phyloP scores from a whole-genome alignment of 73 alveolate genomes.

The Effrenium voratum region DNA sequence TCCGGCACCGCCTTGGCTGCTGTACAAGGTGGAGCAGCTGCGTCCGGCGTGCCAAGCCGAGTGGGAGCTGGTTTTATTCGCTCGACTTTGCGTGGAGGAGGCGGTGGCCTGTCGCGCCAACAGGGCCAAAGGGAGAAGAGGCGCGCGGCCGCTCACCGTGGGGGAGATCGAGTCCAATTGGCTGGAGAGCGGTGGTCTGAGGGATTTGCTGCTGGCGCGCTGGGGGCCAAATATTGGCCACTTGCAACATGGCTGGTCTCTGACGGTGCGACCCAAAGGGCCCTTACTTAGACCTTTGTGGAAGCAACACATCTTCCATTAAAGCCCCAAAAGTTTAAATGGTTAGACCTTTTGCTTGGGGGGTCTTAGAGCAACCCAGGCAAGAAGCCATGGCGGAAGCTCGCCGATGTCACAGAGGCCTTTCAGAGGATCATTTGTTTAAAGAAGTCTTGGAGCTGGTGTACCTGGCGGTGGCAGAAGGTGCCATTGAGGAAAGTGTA shows the following conservation, averaged over 20 bases:
- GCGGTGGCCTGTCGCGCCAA: slow-evolving; percentile 83
- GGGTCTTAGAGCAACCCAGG: too few species aligned
- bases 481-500: slow-evolving; percentile 46
- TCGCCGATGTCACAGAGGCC: background rate
- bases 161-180: slow-evolving; percentile 87
- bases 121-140: slow-evolving; percentile 65
- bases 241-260: too few species aligned
- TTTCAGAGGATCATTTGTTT: slow-evolving; percentile 8
- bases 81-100: slow-evolving; percentile 81
- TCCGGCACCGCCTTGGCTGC: slow-evolving; percentile 81
- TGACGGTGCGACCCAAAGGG: too few species aligned
- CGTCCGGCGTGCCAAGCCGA: slow-evolving; percentile 86
- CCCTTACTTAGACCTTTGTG: too few species aligned
- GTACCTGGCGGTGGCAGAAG: slow-evolving; percentile 39
- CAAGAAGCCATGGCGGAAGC: slow-evolving; percentile 84
- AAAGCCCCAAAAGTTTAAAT: too few species aligned
- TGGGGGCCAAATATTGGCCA: slow-evolving; percentile 51
- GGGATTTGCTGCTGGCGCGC: slow-evolving; percentile 54
- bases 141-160: slow-evolving; percentile 77
- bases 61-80: slow-evolving; percentile 59
- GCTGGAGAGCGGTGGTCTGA: slow-evolving; percentile 48
- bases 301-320: too few species aligned
- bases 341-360: too few species aligned
- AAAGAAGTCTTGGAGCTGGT: slow-evolving; percentile 63
- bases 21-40: slow-evolving; percentile 49